Evolutionary conservation across 2,329 filamentous ascomycete genomes (phyloP), one percentile per base, ranked within the genome.

Genomic region (Cladosporium colombiae): DNA sequence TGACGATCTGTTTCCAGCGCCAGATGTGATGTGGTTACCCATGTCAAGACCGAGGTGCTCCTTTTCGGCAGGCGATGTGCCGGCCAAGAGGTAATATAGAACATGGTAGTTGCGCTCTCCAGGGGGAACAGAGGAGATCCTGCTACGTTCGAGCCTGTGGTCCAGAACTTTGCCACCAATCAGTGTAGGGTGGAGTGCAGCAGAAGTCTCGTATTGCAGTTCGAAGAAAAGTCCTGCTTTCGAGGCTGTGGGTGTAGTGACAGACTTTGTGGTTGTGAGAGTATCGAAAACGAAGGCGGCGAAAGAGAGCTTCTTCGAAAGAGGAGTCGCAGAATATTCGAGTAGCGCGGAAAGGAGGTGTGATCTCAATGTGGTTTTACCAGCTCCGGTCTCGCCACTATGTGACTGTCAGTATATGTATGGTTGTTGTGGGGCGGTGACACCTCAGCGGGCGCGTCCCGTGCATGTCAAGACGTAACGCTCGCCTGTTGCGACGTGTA

Each of bases 71-170:
- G 88, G 84, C 73, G 93, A 97, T 14, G 95, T 98, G 65, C 95
- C 95, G 0, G 94, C 91, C 33, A 99, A 82, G 4, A 99, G 87
- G 77, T 99, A 99, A 82, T 99, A 99, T 10, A 99, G 83, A 29
- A 96, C 86, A 78, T 99, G 95, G 77, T 97, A 98, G 78, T 95
- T 98, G 53, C 95, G 90, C 80, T 99, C 95, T 72, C 95, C 95
- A 0, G 95, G 97, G 0, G 95, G 95, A 0, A 98, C 93, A 49
- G 92, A 88, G 31, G 95, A 89, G 69, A 99, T 93, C 69, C 95
- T 88, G 79, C 93, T 97, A 65, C 95, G 85, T 79, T 99, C 95
- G 57, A 99, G 82, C 71, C 95, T 88, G 78, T 99, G 95, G 72
- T 98, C 93, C 53, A 99, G 84, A 18, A 99, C 84, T 80, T 99